Evolutionary conservation across 2,329 filamentous ascomycete species (phyloP).

Genomic region (Alternaria sp.): DNA sequence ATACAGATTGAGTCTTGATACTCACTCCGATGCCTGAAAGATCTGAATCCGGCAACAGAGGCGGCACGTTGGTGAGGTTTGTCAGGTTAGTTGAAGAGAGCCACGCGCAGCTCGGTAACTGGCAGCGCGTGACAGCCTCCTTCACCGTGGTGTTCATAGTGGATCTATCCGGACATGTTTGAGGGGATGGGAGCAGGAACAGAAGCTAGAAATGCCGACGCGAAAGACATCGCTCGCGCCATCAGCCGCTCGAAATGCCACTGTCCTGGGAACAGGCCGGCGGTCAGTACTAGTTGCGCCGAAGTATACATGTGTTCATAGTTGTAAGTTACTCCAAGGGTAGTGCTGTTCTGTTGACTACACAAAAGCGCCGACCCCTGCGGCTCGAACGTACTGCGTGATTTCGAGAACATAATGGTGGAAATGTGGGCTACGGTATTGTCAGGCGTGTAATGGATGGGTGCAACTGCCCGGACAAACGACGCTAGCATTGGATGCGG

Average conservation of each 20-base stretch:
- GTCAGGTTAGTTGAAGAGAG: conserved; percentile 5
- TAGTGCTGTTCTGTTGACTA: neutral
- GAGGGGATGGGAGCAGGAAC: no score
- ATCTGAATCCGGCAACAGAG: conserved; percentile 26
- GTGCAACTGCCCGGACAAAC: neutral
- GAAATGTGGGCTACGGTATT: neutral
- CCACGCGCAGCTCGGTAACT: conserved; percentile 26
- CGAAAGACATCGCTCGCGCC: neutral
- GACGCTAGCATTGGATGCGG: neutral
- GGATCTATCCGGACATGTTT: neutral
- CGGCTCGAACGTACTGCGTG: neutral
- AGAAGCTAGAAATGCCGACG: neutral
- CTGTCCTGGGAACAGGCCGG: neutral
- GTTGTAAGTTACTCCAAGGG: rapidly evolving
- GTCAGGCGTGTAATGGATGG: neutral
- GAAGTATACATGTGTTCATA: neutral
- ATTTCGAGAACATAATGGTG: neutral
- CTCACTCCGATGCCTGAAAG: conserved; percentile 33
- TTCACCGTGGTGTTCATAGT: neutral
- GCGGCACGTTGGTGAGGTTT: conserved; percentile 18
- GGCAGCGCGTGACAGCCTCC: conserved; percentile 8
- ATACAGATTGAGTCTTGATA: neutral
- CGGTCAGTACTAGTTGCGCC: neutral
- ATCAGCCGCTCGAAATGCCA: neutral
- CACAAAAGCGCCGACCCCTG: rapidly evolving